Evolutionary conservation across 2,329 filamentous ascomycete genomes (phyloP).

Genomic region (Biscogniauxia mediterranea): DNA sequence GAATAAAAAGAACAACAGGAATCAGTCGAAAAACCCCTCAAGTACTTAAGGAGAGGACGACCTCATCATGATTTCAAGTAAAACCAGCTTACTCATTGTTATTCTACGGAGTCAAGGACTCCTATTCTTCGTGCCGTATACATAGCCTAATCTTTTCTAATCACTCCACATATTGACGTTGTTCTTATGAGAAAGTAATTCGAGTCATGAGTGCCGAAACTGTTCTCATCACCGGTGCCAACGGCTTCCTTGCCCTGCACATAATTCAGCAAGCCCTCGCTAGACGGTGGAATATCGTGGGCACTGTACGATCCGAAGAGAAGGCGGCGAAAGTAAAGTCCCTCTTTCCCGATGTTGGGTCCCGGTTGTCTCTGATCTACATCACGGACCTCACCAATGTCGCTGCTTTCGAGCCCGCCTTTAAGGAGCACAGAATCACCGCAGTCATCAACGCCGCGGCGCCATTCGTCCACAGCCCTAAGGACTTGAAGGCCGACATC

Average conservation of each 20-base stretch:
- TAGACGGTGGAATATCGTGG: constrained; percentile 2
- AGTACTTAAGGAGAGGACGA: background rate
- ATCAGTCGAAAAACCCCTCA: background rate
- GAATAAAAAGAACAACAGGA: background rate
- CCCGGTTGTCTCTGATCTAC: background rate
- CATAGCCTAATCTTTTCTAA: background rate
- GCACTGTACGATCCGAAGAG: background rate
- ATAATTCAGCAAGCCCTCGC: background rate
- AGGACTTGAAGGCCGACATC: constrained; percentile 1
- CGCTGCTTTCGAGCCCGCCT: background rate
- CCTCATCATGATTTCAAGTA: background rate
- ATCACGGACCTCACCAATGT: background rate
- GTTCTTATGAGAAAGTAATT: background rate
- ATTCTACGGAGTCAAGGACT: background rate
- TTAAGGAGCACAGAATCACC: background rate
- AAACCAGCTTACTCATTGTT: background rate
- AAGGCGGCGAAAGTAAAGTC: background rate
- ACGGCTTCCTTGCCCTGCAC: constrained; percentile 1
- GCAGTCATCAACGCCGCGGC: background rate
- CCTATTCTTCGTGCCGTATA: background rate
- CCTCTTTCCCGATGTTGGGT: background rate
- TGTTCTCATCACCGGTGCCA: constrained; percentile 1
- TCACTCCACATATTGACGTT: background rate
- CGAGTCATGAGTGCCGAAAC: background rate
- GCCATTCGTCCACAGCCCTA: background rate